phyloP scores from a whole-genome alignment of 2,329 filamentous ascomycete genomes.

The Verticillium isaacii region DNA sequence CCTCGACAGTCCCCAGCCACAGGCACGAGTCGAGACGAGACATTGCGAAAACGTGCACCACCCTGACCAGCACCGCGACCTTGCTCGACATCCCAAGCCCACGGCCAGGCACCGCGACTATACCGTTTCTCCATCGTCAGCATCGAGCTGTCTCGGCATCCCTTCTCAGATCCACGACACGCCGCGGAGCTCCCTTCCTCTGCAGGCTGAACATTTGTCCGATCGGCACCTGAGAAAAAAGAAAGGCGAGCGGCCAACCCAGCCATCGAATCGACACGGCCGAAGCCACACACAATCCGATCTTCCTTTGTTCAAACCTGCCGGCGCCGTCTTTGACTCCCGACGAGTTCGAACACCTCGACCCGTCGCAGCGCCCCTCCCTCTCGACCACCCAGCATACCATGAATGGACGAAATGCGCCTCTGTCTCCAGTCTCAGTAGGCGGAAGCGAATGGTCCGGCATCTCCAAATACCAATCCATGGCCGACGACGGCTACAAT shows the following conservation, averaged over 20 bases:
- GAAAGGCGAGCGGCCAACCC: not conserved
- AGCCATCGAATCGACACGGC: not conserved
- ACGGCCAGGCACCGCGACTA: not conserved
- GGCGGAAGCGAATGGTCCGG: conserved; percentile 80
- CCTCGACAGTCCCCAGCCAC: conserved; percentile 1
- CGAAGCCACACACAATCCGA: not conserved
- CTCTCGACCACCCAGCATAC: conserved; percentile 22
- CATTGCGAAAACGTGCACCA: not conserved
- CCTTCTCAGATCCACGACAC: not conserved
- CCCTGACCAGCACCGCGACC: not conserved
- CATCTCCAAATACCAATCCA: conserved; percentile 60
- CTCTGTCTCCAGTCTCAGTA: conserved; percentile 77
- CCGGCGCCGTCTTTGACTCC: not conserved
- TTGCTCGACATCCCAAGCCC: not conserved
- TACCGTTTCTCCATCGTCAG: not conserved
- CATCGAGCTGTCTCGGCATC: not conserved
- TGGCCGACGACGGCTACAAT: conserved; percentile 47
- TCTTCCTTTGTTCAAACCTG: not conserved
- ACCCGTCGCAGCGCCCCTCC: conserved; percentile 6
- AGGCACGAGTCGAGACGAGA: not conserved
- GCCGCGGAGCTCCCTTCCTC: not conserved
- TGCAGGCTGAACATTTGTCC: not conserved
- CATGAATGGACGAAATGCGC: conserved; percentile 72
- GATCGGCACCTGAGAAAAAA: not conserved
- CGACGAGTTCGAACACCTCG: not conserved